Percentiles rank a stretch among this genome's conserved stretches.
Evolutionary conservation across 495 filamentous ascomycete species (phyloP).

Genomic region (Thermochaetoides thermophila): DNA sequence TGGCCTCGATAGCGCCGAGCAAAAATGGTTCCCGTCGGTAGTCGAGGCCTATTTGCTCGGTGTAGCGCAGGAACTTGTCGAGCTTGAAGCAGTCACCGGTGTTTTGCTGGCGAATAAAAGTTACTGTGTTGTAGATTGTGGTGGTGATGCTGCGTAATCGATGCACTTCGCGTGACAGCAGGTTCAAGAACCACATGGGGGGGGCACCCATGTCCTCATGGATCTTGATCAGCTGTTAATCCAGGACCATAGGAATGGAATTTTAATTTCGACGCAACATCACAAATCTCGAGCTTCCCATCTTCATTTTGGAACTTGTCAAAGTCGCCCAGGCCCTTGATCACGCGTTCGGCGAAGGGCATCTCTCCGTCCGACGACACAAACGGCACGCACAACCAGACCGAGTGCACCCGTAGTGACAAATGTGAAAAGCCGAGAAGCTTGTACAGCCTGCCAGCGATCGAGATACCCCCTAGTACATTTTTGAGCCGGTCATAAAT

Average conservation of each 20-base stretch:
- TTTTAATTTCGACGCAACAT: slow-evolving; percentile 43
- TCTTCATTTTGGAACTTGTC: slow-evolving; percentile 61
- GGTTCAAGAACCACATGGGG: slow-evolving; percentile 38
- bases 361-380: slow-evolving; percentile 27
- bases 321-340: slow-evolving; percentile 52
- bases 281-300: slow-evolving; percentile 69
- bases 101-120: slow-evolving; percentile 42
- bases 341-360: slow-evolving; percentile 34
- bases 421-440: slow-evolving; percentile 79
- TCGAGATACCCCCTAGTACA: slow-evolving; percentile 41
- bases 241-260: slow-evolving; percentile 57
- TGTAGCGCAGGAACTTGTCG: slow-evolving; percentile 40
- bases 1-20: slow-evolving; percentile 44
- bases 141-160: slow-evolving; percentile 41
- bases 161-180: slow-evolving; percentile 43
- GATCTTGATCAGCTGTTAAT: slow-evolving; percentile 68
- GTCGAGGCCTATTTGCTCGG: slow-evolving; percentile 37
- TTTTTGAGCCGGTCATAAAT: slow-evolving; percentile 47
- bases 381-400: slow-evolving; percentile 66
- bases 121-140: slow-evolving; percentile 40
- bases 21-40: slow-evolving; percentile 55
- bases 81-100: slow-evolving; percentile 40
- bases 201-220: slow-evolving; percentile 54
- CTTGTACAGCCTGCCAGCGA: slow-evolving; percentile 46
- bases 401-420: slow-evolving; percentile 50